Evolutionary conservation across 495 filamentous ascomycete species (phyloP).

Genomic region (Penicillium cosmopolitanum): DNA sequence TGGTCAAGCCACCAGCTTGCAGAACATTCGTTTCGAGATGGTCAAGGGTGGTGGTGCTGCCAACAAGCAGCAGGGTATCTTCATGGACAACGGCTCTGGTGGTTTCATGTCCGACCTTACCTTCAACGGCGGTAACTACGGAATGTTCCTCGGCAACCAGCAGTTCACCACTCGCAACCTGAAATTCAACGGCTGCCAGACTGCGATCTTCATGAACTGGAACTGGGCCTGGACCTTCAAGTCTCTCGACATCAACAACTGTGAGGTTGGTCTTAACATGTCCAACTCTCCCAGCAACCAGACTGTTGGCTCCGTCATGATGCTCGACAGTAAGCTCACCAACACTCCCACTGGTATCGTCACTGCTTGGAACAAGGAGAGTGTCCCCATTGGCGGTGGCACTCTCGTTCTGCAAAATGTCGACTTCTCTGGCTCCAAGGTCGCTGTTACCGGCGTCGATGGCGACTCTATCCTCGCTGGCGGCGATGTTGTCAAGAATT

Average conservation of each 20-base stretch:
- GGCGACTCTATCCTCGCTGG: slow-evolving; percentile 68
- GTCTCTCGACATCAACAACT: slow-evolving; percentile 78
- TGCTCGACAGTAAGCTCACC: slow-evolving; percentile 78
- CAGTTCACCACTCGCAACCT: slow-evolving; percentile 94
- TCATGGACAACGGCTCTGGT: slow-evolving; percentile 94
- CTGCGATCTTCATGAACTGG: slow-evolving; percentile 92
- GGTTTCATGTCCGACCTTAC: slow-evolving; percentile 86
- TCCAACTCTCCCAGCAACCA: slow-evolving; percentile 63
- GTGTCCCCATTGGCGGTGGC: slow-evolving; percentile 67
- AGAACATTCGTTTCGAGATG: slow-evolving; percentile 93
- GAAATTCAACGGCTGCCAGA: slow-evolving; percentile 86
- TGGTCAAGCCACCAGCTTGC: slow-evolving; percentile 87
- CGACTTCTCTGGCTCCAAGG: slow-evolving; percentile 63
- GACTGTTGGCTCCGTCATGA: slow-evolving; percentile 77
- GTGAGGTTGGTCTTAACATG: slow-evolving; percentile 81
- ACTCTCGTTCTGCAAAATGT: slow-evolving; percentile 87
- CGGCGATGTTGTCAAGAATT: slow-evolving; percentile 69
- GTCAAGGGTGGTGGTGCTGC: slow-evolving; percentile 64
- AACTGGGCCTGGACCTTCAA: slow-evolving; percentile 93
- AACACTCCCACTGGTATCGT: slow-evolving; percentile 74
- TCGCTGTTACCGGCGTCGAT: slow-evolving; percentile 55
- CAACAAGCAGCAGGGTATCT: slow-evolving; percentile 86
- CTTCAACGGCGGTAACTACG: slow-evolving; percentile 86
- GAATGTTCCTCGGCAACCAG: slow-evolving; percentile 88
- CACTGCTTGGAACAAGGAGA: slow-evolving; percentile 67